phyloP scores from a whole-genome alignment of 208 protist genomes.

The Wallacemonas sp. region DNA sequence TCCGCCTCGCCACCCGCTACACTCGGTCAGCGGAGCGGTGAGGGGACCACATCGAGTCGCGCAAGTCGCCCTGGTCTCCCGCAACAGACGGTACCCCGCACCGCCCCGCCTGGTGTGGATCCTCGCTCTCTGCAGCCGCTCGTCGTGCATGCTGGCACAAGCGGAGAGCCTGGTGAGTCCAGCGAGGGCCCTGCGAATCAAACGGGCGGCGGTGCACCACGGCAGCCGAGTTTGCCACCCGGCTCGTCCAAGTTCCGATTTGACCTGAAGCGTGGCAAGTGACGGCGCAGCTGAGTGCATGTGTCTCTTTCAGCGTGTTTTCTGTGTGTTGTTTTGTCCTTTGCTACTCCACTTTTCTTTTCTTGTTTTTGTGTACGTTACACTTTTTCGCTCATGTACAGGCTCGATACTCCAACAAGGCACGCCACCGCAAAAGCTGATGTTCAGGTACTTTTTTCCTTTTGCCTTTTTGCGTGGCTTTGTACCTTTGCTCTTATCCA shows the following conservation, averaged over 20 bases:
- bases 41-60: too few species aligned
- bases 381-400: too few species aligned
- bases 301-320: not conserved
- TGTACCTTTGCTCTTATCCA: conserved; percentile 3
- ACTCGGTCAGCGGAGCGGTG: too few species aligned
- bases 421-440: not conserved
- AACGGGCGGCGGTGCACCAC: not conserved
- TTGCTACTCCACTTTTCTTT: conserved; percentile 15
- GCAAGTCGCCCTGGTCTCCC: too few species aligned
- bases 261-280: conserved; percentile 7
- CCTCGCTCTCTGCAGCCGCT: conserved; percentile 20
- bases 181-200: not conserved
- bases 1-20: too few species aligned
- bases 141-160: conserved; percentile 16
- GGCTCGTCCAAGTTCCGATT: conserved; percentile 21
- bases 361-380: too few species aligned
- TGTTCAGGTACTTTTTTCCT: conserved; percentile 12
- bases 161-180: not conserved
- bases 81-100: not conserved
- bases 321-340: conserved; percentile 5
- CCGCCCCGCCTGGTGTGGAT: not conserved
- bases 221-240: not conserved
- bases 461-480: not conserved
- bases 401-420: too few species aligned
- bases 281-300: not conserved